Evolutionary conservation across 2,329 filamentous ascomycete species (phyloP), one percentile per base, ranked within the genome.

Genomic region (Elsinoe perseae): DNA sequence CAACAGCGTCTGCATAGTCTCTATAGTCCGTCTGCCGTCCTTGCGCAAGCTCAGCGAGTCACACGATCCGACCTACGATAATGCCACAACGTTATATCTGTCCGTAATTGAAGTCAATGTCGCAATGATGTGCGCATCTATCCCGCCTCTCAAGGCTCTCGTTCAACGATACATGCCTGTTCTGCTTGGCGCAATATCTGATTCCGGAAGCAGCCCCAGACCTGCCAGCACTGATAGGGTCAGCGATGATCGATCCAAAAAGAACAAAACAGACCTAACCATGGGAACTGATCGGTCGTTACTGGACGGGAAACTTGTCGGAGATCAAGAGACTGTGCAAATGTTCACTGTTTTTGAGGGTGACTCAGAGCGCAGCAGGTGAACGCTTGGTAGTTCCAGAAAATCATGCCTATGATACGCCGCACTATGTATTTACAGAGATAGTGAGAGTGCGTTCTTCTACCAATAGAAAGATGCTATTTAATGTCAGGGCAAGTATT

Each of bases 141-240:
- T 65, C 9, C 64, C 64, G 3, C 63, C 64, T 2, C 61, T 66
- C 14, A 64, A 63, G 56, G 61, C 64, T 9, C 63, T 61, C 14
- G 48, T 27, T 4, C 14, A 25, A 14, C 48, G 18, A 9, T 53
- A 53, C 48, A 21, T 53, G 16, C 48, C 48, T 18, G 4, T 10
- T 8, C 23, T 30, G 10, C 23, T 50, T 6, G 44, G 23, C 44
- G 4, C n/a, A 9, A 36, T 36, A 14, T 36, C 10, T 14, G 32
- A 30, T 12, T 5, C 28, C 28, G 12, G 12, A 12, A 30, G 28
- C 28, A 30, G 28, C 28, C 6, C 12, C 5, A 36, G 32, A 36
- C 32, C 32, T 7, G 12, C n/a, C n/a, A 3, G 3, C 12, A 36
- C 10, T 36, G 5, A 36, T 36, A 36, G 6, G 28, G 10, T 4